Evolutionary conservation across 768 basidiomycete species (phyloP).

Genomic region (Heimioporus sp.): DNA sequence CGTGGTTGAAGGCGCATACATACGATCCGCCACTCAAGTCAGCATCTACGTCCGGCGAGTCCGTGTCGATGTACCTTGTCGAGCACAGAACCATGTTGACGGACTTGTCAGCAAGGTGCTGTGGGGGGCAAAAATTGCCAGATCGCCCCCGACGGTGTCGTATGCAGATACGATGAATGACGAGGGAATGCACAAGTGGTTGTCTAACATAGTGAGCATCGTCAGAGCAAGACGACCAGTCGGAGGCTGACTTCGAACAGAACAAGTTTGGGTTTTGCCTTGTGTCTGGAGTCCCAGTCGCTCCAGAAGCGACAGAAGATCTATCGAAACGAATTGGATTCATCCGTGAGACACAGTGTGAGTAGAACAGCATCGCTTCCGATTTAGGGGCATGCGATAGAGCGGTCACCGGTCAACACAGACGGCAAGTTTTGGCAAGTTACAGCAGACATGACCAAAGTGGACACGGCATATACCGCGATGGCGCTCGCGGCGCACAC

Average conservation of each 20-base stretch:
- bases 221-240: background rate
- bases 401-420: slow-evolving; percentile 44
- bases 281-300: slow-evolving; percentile 74
- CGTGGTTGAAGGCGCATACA: slow-evolving; percentile 74
- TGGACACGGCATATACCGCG: slow-evolving; percentile 93
- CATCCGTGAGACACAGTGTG: slow-evolving; percentile 84
- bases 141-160: slow-evolving; percentile 69
- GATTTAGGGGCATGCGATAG: slow-evolving; percentile 21
- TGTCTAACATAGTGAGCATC: slow-evolving; percentile 69
- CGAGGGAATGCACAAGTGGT: slow-evolving; percentile 73
- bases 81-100: background rate
- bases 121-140: slow-evolving; percentile 78
- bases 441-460: slow-evolving; percentile 84
- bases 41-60: slow-evolving; percentile 39
- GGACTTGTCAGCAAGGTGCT: slow-evolving; percentile 51
- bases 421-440: slow-evolving; percentile 98
- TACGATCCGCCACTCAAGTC: slow-evolving; percentile 66
- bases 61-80: slow-evolving; percentile 18
- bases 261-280: slow-evolving; percentile 89
- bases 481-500: slow-evolving; percentile 85
- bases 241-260: slow-evolving; percentile 38
- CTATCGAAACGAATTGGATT: slow-evolving; percentile 76
- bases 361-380: slow-evolving; percentile 5
- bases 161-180: slow-evolving; percentile 76
- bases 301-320: slow-evolving; percentile 81